phyloP scores from a whole-genome alignment of 495 filamentous ascomycete genomes.

The Penicillium daleae region DNA sequence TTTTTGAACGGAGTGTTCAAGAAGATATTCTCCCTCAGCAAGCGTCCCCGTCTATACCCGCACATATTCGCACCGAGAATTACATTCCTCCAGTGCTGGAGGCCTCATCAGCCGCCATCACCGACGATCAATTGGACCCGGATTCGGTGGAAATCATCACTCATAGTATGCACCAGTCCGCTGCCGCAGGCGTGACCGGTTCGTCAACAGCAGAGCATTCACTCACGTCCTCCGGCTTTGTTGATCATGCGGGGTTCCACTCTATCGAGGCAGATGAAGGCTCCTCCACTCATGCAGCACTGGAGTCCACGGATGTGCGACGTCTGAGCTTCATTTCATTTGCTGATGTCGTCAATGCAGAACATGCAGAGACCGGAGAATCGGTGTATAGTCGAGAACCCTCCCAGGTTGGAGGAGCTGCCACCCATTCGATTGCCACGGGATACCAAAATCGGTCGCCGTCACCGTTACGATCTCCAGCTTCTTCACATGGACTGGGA shows the following conservation, averaged over 20 bases:
- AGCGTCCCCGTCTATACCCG: constrained; percentile 68
- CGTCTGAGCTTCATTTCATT: constrained; percentile 92
- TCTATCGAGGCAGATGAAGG: constrained; percentile 63
- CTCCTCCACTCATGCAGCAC: constrained; percentile 49
- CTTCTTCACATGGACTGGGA: constrained; percentile 63
- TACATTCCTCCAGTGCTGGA: constrained; percentile 89
- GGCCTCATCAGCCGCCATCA: constrained; percentile 86
- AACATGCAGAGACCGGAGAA: constrained; percentile 60
- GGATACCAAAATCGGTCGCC: constrained; percentile 67
- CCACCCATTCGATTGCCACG: constrained; percentile 49
- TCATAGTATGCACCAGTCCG: constrained; percentile 78
- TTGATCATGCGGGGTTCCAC: constrained; percentile 58
- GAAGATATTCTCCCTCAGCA: constrained; percentile 68
- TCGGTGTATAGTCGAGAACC: constrained; percentile 52
- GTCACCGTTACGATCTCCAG: constrained; percentile 70
- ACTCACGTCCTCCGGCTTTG: constrained; percentile 34
- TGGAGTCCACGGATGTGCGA: constrained; percentile 77
- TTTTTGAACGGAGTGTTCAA: constrained; percentile 93
- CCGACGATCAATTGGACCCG: constrained; percentile 53
- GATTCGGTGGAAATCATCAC: constrained; percentile 90
- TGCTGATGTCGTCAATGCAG: constrained; percentile 89
- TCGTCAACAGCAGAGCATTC: constrained; percentile 39
- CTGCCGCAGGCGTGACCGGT: constrained; percentile 62
- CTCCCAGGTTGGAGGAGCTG: constrained; percentile 54
- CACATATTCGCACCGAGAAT: constrained; percentile 89